A percentile compares a stretch with the other conserved stretches of the same genome.
These are phyloP conservation scores for Candida maesae DNA, from an alignment of 805 yeast species.

Conservation along the genomic window DNA sequence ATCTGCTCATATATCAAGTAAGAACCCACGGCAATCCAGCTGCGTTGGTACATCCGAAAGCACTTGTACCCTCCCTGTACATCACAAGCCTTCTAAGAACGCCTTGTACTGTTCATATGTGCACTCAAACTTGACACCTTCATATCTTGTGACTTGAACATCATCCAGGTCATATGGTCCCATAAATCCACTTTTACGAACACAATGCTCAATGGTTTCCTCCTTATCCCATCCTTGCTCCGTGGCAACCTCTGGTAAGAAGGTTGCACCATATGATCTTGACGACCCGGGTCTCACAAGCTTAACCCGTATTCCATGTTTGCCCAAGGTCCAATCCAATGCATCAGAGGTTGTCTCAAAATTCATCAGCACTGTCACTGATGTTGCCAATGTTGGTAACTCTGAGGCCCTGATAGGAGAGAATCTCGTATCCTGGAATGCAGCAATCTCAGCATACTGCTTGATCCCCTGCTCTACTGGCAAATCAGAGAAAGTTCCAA, in stretches of 20 bases:
- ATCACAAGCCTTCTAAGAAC: not conserved
- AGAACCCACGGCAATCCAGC: too few species aligned
- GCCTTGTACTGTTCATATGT: slow-evolving; percentile 37
- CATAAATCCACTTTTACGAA: slow-evolving; percentile 63
- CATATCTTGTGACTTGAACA: slow-evolving; percentile 49
- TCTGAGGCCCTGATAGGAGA: slow-evolving; percentile 57
- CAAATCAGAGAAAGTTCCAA: slow-evolving; percentile 67
- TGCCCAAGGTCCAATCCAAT: slow-evolving; percentile 76
- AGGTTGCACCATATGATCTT: slow-evolving; percentile 64
- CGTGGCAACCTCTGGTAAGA: slow-evolving; percentile 82
- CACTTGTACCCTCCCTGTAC: too few species aligned
- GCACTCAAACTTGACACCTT: slow-evolving; percentile 46
- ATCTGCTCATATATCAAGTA: too few species aligned
- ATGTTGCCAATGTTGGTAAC: slow-evolving; percentile 40
- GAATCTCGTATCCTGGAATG: slow-evolving; percentile 77
- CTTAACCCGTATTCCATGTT: slow-evolving; percentile 70
- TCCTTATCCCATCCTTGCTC: slow-evolving; percentile 81
- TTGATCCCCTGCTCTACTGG: slow-evolving; percentile 5
- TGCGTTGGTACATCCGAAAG: too few species aligned
- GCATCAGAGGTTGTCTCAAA: slow-evolving; percentile 51
- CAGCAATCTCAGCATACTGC: slow-evolving; percentile 33
- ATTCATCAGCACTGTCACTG: slow-evolving; percentile 62
- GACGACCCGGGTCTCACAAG: slow-evolving; percentile 41
- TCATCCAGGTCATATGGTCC: slow-evolving; percentile 32
- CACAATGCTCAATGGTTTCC: slow-evolving; percentile 66